A percentile compares a stretch with the other conserved stretches of the same genome.
Evolutionary conservation across 2,329 filamentous ascomycete species (phyloP).

Genomic region (Capronia americana): DNA sequence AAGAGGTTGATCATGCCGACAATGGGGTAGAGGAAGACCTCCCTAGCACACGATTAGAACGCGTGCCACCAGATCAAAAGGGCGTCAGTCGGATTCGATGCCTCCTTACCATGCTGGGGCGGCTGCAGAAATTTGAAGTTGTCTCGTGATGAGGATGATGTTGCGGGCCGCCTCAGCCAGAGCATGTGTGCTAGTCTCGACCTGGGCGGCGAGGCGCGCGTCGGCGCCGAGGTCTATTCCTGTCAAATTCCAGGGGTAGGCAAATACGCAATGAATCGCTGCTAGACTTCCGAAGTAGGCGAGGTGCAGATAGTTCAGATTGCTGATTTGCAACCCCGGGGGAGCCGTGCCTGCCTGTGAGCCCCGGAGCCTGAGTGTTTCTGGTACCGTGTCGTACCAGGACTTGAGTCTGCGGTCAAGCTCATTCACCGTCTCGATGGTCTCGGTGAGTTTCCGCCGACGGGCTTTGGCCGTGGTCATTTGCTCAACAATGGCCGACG

Average conservation of each 20-base stretch:
- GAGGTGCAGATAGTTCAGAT: constrained; percentile 8
- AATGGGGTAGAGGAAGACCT: constrained; percentile 13
- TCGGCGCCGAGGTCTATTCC: background rate
- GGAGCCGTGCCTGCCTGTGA: constrained; percentile 8
- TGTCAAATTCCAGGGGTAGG: constrained; percentile 12
- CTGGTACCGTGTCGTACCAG: constrained; percentile 6
- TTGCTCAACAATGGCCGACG: background rate
- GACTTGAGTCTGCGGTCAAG: too few species aligned
- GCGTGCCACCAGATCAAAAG: background rate
- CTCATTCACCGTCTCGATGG: too few species aligned
- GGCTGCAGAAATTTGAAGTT: constrained; percentile 3
- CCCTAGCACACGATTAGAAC: constrained; percentile 1
- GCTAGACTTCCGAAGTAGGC: constrained; percentile 12
- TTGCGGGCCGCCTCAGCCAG: constrained; percentile 14
- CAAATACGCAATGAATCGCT: constrained; percentile 6
- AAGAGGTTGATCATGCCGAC: constrained; percentile 20
- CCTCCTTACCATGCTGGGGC: constrained; percentile 6
- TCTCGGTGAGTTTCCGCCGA: too few species aligned
- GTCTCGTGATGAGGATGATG: constrained; percentile 14
- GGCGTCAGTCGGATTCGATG: background rate
- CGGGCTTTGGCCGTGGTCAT: too few species aligned
- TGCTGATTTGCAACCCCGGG: background rate
- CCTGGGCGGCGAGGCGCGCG: background rate
- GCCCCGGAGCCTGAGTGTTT: background rate
- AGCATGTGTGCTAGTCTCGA: constrained; percentile 3